Percentiles rank a stretch among this genome's conserved stretches.
Evolutionary conservation across 2,329 filamentous ascomycete species (phyloP).

Genomic region (Capronia epimyces): DNA sequence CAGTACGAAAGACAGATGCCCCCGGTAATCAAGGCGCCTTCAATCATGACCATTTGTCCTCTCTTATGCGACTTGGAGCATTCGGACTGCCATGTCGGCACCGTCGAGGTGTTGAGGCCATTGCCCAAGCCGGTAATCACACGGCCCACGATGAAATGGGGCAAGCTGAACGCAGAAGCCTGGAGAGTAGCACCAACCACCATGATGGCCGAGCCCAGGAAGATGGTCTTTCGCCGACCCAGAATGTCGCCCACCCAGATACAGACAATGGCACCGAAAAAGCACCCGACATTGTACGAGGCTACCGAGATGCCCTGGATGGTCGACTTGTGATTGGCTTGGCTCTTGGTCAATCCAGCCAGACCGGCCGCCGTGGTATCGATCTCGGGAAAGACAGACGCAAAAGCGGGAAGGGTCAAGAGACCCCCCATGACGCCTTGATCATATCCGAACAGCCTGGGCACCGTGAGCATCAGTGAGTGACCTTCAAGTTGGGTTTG

Average conservation of each 20-base stretch:
- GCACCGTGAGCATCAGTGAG: not conserved
- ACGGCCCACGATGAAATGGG: conserved; percentile 46
- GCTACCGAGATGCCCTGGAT: conserved; percentile 33
- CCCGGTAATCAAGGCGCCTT: conserved; percentile 32
- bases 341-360: conserved; percentile 10
- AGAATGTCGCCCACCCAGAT: conserved; percentile 49
- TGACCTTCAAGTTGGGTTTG: too few relatives aligned
- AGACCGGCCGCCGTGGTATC: conserved; percentile 37
- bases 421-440: conserved; percentile 67
- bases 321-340: conserved; percentile 32
- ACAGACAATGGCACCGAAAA: conserved; percentile 46
- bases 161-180: conserved; percentile 36
- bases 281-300: conserved; percentile 47
- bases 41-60: conserved; percentile 50
- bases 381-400: conserved; percentile 46
- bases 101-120: conserved; percentile 36
- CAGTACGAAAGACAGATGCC: conserved; percentile 33
- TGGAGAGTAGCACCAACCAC: conserved; percentile 43
- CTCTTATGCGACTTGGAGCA: conserved; percentile 48
- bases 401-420: conserved; percentile 61
- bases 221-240: conserved; percentile 42
- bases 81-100: conserved; percentile 40
- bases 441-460: conserved; percentile 33
- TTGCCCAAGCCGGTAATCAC: conserved; percentile 40
- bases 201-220: conserved; percentile 39